phyloP scores from a whole-genome alignment of 768 basidiomycete genomes.

The Kockovaella imperatae region DNA sequence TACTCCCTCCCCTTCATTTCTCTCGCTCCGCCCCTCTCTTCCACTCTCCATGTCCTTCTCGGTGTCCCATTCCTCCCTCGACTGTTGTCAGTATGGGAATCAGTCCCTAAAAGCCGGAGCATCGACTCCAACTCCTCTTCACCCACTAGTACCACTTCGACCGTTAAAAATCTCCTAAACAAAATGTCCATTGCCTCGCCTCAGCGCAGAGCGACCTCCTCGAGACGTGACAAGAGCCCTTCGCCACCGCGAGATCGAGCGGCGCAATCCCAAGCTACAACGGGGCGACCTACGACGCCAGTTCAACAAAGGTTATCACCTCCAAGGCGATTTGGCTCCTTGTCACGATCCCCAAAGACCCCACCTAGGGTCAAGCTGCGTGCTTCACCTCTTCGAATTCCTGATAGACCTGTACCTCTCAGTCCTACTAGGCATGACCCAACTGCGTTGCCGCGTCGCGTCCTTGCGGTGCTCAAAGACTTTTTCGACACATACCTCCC shows the following conservation, averaged over 20 bases:
- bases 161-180: slow-evolving; percentile 15
- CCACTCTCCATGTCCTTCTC: slow-evolving; percentile 74
- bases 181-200: slow-evolving; percentile 14
- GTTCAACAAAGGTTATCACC: too few relatives aligned
- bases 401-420: background rate
- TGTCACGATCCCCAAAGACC: too few relatives aligned
- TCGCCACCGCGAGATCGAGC: too few relatives aligned
- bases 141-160: too few relatives aligned
- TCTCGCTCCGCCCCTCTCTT: slow-evolving; percentile 64
- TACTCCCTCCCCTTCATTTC: slow-evolving; percentile 58
- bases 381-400: slow-evolving; percentile 2
- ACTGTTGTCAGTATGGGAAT: slow-evolving; percentile 44
- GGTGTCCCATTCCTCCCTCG: slow-evolving; percentile 58
- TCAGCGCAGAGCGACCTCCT: too few relatives aligned
- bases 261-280: too few relatives aligned
- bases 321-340: too few relatives aligned
- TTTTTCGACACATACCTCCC: slow-evolving; percentile 22
- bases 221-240: too few relatives aligned
- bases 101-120: slow-evolving; percentile 44
- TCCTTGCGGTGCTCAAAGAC: slow-evolving; percentile 20
- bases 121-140: too few relatives aligned
- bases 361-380: too few relatives aligned
- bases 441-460: slow-evolving; percentile 13
- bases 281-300: too few relatives aligned
- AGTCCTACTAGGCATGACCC: slow-evolving; percentile 8